Base-by-base conservation (phyloP, 148 eudicot genomes). In the Nyssa sinensis region DNA sequence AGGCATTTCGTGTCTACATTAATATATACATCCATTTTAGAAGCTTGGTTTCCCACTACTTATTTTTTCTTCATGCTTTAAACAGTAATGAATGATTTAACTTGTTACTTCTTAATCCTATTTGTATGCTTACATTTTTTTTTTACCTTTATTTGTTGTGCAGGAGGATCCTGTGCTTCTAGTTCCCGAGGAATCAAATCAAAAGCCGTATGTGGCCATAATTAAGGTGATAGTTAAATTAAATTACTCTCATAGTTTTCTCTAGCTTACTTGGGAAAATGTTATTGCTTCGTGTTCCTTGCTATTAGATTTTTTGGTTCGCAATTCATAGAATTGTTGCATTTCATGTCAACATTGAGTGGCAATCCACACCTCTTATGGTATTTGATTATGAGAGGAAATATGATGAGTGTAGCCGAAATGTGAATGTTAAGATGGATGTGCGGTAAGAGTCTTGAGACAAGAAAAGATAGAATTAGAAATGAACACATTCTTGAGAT, bases 81-180 rank as follows among this genome's bases (percentile, higher is more conserved):
- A 14, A 41, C 9, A 41, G 49, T 41, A 41, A 41, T 1, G 13
- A 41, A 41, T 41, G 49, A 41, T 41, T 41, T 41, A n/a, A 7
- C 0, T 3, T 14, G 16, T 1, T 44, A 44, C 17, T 44, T 44
- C 16, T 44, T 44, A 1, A n/a, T n/a, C 51, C 3, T 44, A 44
- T 44, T 44, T 44, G 16, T 4, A 0, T 12, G 51, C 51, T 77
- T 72, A 31, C 85, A 88, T 90, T 88, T 72, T 27, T 64, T 14
- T 0, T 69, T 27, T 59, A 67, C 27, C 11, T 34, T 61, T 70
- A 24, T 58, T 31, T 39, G 62, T 60, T 70, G 66, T 86, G 82
- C 83, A 95, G 98, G 98, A 95, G 82, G 99, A 95, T 84, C 89
- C 99, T 73, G 98, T 95, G 74, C 93, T 95, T 67, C 79, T 93